phyloP scores from a whole-genome alignment of 163 green algal species.

The Coccomyxa subellipsoidea region DNA sequence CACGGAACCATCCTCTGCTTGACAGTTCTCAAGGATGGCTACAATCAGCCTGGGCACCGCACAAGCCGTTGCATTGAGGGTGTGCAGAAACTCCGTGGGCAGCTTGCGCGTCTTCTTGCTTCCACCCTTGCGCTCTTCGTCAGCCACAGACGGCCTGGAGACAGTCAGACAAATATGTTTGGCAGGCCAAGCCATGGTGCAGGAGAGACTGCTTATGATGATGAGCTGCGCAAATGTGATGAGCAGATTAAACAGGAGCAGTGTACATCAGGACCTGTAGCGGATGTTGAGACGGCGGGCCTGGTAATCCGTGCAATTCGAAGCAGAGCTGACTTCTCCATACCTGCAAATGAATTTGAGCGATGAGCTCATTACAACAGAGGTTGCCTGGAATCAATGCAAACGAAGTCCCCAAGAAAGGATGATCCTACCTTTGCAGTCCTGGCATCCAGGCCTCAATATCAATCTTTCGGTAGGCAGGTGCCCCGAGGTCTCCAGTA shows the following conservation, averaged over 20 bases:
- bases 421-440: constrained; percentile 47
- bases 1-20: constrained; percentile 90
- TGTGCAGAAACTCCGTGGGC: constrained; percentile 90
- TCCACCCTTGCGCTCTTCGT: constrained; percentile 19
- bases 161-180: not conserved
- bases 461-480: constrained; percentile 97
- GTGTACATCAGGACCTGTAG: constrained; percentile 42
- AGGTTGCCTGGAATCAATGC: not conserved
- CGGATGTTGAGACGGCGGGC: constrained; percentile 81
- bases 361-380: not conserved
- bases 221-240: not conserved
- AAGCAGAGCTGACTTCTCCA: constrained; percentile 92
- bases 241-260: not conserved
- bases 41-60: constrained; percentile 97
- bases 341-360: constrained; percentile 54
- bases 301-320: constrained; percentile 99
- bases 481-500: constrained; percentile 89
- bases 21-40: constrained; percentile 97
- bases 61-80: constrained; percentile 96
- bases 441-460: constrained; percentile 99
- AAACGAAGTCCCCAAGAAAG: not conserved
- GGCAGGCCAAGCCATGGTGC: not conserved
- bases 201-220: not conserved
- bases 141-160: constrained; percentile 9
- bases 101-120: constrained; percentile 31